Base-by-base conservation (phyloP, 106 monocot species). In the Dendrobium officinale region DNA sequence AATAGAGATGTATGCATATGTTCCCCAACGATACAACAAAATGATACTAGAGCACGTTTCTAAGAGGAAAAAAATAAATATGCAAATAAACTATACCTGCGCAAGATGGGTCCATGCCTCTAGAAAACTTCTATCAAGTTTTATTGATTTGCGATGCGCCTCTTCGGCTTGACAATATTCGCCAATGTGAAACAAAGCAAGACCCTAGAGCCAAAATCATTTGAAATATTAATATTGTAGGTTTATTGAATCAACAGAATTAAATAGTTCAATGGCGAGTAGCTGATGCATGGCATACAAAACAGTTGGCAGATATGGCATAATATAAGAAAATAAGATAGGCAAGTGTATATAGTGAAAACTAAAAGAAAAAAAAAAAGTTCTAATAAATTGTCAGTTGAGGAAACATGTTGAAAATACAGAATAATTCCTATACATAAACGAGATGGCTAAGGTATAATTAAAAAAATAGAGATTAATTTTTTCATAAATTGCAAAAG, bases 41-140 rank as follows among this genome's bases (percentile, higher is more conserved):
- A 61, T 61, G 22, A 22, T 22, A 61, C 22, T 61, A 61, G 51
- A 51, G 51, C 16, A 51, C 51, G 51, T 70, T 27, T 70, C 5
- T 4, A 70, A 0, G 10, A 70, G 33, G 70, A 15, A 33, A 13
- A 27, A 58, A 59, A 45, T 2, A 49, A 77, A 2, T 51, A 42
- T 6, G 43, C 75, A 10, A 18, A 48, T 70, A 82, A 51, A 27
- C 88, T 4, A 9, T 75, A 96, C 96, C 93, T 96, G 96, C 13
- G 90, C 84, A 75, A 98, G 90, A 85, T 98, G 92, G 67, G 80
- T 84, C 94, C 94, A 98, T 47, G 90, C 89, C 51, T 98, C 97
- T 58, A 94, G 88, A 78, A 92, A 98, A 61, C 68, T 85, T 59
- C 79, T 55, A 82, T 94, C 94, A 66, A 91, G 75, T 80, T 89